Percentiles rank a stretch among this genome's conserved stretches.
Evolutionary conservation across 2,329 filamentous ascomycete genomes (phyloP).

Genomic region (Neonectria sp.): DNA sequence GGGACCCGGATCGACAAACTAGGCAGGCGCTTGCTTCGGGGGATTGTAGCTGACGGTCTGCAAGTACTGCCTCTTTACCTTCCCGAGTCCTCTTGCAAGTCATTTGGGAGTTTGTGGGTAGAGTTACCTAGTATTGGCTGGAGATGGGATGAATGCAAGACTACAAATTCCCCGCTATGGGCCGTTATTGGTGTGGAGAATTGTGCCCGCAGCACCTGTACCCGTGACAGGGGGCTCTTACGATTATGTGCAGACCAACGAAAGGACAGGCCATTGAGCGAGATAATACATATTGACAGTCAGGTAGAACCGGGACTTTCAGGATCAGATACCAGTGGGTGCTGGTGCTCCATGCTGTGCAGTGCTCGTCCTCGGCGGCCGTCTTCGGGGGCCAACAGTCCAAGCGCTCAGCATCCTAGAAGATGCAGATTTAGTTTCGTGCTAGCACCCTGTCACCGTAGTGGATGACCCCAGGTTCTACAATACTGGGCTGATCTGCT

Average conservation of each 20-base stretch:
- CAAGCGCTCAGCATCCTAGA: slow-evolving; percentile 2
- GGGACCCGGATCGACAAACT: not conserved
- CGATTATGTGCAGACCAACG: slow-evolving; percentile 3
- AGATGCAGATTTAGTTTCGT: not conserved
- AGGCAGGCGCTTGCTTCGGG: not conserved
- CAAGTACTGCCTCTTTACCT: not conserved
- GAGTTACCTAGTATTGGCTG: not conserved
- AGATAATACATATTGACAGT: not conserved
- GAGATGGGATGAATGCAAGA: not conserved
- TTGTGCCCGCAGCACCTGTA: slow-evolving; percentile 3
- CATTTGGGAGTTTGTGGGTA: not conserved
- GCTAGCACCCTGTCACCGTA: slow-evolving; percentile 4
- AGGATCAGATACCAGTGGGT: not conserved
- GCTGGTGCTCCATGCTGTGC: not conserved
- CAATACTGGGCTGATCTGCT: slow-evolving; percentile 24
- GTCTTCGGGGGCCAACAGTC: not conserved
- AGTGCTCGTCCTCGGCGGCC: too few species aligned
- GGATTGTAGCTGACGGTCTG: not conserved
- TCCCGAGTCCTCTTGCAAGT: not conserved
- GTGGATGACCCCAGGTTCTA: slow-evolving; percentile 6
- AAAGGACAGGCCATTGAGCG: slow-evolving; percentile 9
- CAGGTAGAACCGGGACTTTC: slow-evolving; percentile 3
- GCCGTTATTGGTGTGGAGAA: not conserved
- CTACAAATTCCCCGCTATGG: not conserved
- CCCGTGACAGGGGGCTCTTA: slow-evolving; percentile 10